These are phyloP conservation scores for Xerocomus spinulosus DNA, from an alignment of 768 basidiomycete species.

Conservation along the genomic window DNA sequence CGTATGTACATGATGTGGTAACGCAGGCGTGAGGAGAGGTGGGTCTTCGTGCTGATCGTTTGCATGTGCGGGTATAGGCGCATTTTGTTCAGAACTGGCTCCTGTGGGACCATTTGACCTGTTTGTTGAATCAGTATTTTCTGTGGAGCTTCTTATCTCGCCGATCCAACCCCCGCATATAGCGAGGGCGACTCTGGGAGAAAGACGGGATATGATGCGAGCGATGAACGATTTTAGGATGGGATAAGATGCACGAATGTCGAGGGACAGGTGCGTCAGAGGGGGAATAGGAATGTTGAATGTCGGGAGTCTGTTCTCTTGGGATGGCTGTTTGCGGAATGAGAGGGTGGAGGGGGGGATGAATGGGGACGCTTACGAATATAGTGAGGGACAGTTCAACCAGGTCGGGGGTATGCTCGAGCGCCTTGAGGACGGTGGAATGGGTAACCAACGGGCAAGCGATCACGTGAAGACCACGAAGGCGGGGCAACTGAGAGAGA, in stretches of 20 bases:
- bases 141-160: slow-evolving; percentile 27
- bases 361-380: slow-evolving; percentile 39
- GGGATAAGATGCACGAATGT: slow-evolving; percentile 36
- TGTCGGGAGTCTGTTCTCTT: slow-evolving; percentile 4
- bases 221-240: slow-evolving; percentile 15
- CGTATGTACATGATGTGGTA: too few species aligned
- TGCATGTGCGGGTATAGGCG: slow-evolving; percentile 5
- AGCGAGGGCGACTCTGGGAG: slow-evolving; percentile 29
- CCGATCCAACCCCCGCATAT: slow-evolving; percentile 31
- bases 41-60: slow-evolving; percentile 2
- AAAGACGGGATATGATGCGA: slow-evolving; percentile 20
- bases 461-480: slow-evolving; percentile 57
- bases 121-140: slow-evolving; percentile 3
- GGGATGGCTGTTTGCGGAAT: not conserved
- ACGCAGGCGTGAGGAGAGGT: slow-evolving; percentile 19
- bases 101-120: not conserved
- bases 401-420: slow-evolving; percentile 47
- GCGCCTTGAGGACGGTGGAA: slow-evolving; percentile 39
- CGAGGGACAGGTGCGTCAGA: slow-evolving; percentile 51
- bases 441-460: slow-evolving; percentile 58
- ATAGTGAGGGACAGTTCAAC: slow-evolving; percentile 59
- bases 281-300: slow-evolving; percentile 29
- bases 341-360: not conserved
- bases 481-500: slow-evolving; percentile 46
- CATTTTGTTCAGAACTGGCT: too few species aligned